Evolutionary conservation across 2,329 filamentous ascomycete genomes (phyloP), one percentile per base, ranked within the genome.

Genomic region (Colletotrichum sansevieriae): DNA sequence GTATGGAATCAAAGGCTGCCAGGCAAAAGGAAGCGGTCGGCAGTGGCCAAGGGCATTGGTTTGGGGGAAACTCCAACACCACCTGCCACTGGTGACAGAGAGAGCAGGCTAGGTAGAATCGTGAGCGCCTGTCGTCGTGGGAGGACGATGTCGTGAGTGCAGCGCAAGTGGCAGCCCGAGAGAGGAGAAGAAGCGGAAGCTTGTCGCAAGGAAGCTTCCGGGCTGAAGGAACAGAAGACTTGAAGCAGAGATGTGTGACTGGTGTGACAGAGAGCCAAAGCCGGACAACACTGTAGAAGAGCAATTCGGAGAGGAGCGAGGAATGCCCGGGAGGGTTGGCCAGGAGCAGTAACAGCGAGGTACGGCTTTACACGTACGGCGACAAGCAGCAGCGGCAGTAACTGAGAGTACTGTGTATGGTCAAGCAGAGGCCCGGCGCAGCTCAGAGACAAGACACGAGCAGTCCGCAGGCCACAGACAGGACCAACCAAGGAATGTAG

Each of bases 241-340:
- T 54, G 62, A 25, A 41, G 39, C 25, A 22, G 46, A n/a, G 65
- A 55, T 41, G 52, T 57, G 43, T 60, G 65, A 43, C 61, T 49
- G 65, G 55, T 60, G 62, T 68, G 65, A 65, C 47, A 47, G 62
- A 47, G 62, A 68, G 41, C 47, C 62, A 39, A 65, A 47, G 35
- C 35, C 44, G 13, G 54, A 22, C 33, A 46, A 9, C 29, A 8
- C 29, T 29, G 3, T 7, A 29, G 47, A 51, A 25, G 47, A 33
- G 52, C 22, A 52, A 33, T 13, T 51, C 29, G 44, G 58, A 13
- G 22, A 41, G 29, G 29, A 47, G 41, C 13, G 41, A 59, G 56
- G 56, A 59, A 59, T 47, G 29, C 29, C 29, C 2, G 56, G 51
- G 33, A 55, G 33, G 51, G 51, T 55, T 55, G 51, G 1, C 51